Evolutionary conservation across 139 green algal species (phyloP), one percentile per base, ranked within the genome.

Genomic region (Klebsormidium nitens): DNA sequence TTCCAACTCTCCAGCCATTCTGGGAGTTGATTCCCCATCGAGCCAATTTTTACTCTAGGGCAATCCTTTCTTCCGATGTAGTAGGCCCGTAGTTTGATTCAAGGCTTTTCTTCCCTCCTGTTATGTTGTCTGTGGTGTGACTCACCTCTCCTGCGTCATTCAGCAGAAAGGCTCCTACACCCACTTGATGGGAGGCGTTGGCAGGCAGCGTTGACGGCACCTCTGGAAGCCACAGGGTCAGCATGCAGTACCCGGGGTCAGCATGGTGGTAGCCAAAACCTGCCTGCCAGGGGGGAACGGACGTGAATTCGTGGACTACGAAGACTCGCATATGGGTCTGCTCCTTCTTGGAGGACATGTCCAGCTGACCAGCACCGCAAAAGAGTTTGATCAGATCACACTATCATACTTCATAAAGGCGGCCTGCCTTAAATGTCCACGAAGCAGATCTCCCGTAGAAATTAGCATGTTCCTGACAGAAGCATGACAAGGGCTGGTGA

Each of bases 191-290:
- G 28, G 70, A 75, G 0, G 79, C 76, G 47, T 78, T 78, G 49
- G 77, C 35, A 29, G 79, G 79, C 42, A 85, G 59, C 48, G 38
- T 80, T 34, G 59, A 64, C 28, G 70, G 68, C 63, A 63, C 64
- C 36, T 73, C 64, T 19, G 77, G 75, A 1, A 84, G 58, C 79
- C 79, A 85, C 38, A n/a, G 37, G 32, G 77, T 83, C 28, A 85
- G 36, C 79, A 85, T 85, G 34, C 82, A 70, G 49, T 85, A 74
- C 28, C 26, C 39, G 28, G 46, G 50, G 57, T 85, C 79, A 29
- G 79, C 79, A 55, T 85, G 79, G 58, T 85, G 79, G 52, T 76
- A 84, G 23, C 52, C 46, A 72, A 85, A 85, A 14, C 79, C 79
- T 68, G 66, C 66, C 66, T 77, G 42, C 60, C 34, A 49, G 32